Evolutionary conservation across 176 grass and related monocot genomes (phyloP).

Genomic region (Triticum monococcum): DNA sequence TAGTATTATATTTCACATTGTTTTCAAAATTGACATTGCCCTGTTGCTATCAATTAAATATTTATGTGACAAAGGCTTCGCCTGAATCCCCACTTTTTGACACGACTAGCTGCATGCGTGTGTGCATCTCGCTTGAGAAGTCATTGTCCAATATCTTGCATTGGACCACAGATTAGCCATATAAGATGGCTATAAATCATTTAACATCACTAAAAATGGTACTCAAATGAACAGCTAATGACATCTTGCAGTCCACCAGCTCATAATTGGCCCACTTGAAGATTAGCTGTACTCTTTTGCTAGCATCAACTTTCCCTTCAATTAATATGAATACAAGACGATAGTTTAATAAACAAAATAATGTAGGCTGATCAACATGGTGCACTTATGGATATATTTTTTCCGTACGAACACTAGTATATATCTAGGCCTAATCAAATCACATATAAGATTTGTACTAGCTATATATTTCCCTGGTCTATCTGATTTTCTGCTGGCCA

Average conservation of each 20-base stretch:
- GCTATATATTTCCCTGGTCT: background rate
- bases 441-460: background rate
- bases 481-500: background rate
- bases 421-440: background rate
- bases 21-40: background rate
- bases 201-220: conserved; percentile 8
- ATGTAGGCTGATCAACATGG: conserved; percentile 1
- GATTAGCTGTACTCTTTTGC: conserved; percentile 41
- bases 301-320: background rate
- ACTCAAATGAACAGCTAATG: conserved; percentile 24
- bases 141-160: conserved; percentile 9
- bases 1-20: background rate
- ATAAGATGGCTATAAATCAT: conserved; percentile 27
- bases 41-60: background rate
- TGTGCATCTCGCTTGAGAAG: conserved; percentile 23
- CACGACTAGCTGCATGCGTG: background rate
- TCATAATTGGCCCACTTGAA: conserved; percentile 32
- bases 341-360: conserved; percentile 9
- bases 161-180: conserved; percentile 16
- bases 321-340: background rate
- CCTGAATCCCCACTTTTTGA: conserved; percentile 5
- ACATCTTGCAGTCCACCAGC: background rate
- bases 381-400: background rate
- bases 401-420: background rate
- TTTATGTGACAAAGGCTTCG: background rate